Evolutionary conservation across 2,329 filamentous ascomycete genomes (phyloP).

Genomic region (Dendrostoma leiphaemia): DNA sequence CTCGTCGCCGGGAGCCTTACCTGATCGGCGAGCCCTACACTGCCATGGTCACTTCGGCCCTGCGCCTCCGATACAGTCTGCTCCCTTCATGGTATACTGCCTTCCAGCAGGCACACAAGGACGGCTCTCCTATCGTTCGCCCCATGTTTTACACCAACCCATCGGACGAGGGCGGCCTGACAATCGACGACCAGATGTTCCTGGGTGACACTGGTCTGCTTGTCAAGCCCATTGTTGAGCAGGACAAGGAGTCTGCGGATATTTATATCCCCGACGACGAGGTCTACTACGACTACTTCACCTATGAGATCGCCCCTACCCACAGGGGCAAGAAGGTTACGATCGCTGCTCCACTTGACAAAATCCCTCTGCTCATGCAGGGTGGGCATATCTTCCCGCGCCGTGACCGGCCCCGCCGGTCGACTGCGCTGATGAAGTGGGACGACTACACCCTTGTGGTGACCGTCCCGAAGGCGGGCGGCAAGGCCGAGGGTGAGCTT

Average conservation of each 20-base stretch:
- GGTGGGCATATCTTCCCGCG: constrained; percentile 90
- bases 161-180: constrained; percentile 80
- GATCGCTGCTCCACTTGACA: constrained; percentile 76
- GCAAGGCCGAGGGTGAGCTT: constrained; percentile 69
- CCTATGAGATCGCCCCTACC: constrained; percentile 70
- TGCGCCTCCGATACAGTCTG: constrained; percentile 84
- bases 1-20: constrained; percentile 91
- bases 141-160: constrained; percentile 95
- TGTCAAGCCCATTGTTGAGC: constrained; percentile 83
- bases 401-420: constrained; percentile 82
- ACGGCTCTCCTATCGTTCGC: constrained; percentile 82
- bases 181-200: constrained; percentile 90
- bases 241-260: constrained; percentile 69
- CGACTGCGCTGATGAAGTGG: constrained; percentile 83
- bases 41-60: constrained; percentile 79
- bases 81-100: constrained; percentile 96
- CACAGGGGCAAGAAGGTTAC: constrained; percentile 68
- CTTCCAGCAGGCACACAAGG: constrained; percentile 82
- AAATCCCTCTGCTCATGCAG: constrained; percentile 86
- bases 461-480: constrained; percentile 63
- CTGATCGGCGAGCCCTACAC: constrained; percentile 81
- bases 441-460: constrained; percentile 94
- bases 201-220: constrained; percentile 84
- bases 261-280: constrained; percentile 88
- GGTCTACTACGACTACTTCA: constrained; percentile 94